Evolutionary conservation across 1,139 yeast species (phyloP), one percentile per base, ranked within the genome.

Genomic region (Casaregolazyma suthepensis): DNA sequence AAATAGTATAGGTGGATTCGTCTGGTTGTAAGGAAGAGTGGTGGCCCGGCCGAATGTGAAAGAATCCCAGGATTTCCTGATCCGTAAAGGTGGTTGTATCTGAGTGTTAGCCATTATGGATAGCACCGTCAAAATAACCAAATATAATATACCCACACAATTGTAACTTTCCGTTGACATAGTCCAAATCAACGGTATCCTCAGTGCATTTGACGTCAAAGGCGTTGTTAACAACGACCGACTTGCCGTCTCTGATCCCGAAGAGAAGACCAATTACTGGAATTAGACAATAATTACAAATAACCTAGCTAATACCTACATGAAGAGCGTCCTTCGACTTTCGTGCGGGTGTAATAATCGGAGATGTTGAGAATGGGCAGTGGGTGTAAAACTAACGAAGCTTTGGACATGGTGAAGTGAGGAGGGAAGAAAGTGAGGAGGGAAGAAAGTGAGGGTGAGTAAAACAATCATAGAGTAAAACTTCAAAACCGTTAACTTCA

Each of bases 361-460:
- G 72, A 67, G 5, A 70, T 67, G 56, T 68, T 69, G 45, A 70
- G 63, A 47, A 70, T 52, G 7, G 73, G 71, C 46, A 70, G 57
- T 5, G 73, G 72, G 52, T 70, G 73, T 19, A 70, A 56, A 3
- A 62, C 61, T 48, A 67, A 59, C 19, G 64, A 42, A 10, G 31
- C 44, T 13, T 26, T 31, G 12, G 51, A 47, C 48, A 45, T 51
- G 26, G 17, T 18, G 31, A 15, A 22, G n/a, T 38, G 13, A 9
- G 29, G 35, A 20, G 31, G 18, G 38, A 23, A 15, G 20, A 29
- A 23, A 23, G n/a, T n/a, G n/a, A n/a, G n/a, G n/a, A n/a, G n/a
- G n/a, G n/a, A n/a, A n/a, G n/a, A n/a, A n/a, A n/a, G n/a, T n/a
- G n/a, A n/a, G n/a, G n/a, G n/a, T n/a, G n/a, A n/a, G n/a, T n/a